Percentiles rank a stretch among this genome's conserved stretches.
These are phyloP conservation scores for Umbelopsis sp. DNA, from an alignment of 371 early-diverging fungal genomes.

Conservation along the genomic window DNA sequence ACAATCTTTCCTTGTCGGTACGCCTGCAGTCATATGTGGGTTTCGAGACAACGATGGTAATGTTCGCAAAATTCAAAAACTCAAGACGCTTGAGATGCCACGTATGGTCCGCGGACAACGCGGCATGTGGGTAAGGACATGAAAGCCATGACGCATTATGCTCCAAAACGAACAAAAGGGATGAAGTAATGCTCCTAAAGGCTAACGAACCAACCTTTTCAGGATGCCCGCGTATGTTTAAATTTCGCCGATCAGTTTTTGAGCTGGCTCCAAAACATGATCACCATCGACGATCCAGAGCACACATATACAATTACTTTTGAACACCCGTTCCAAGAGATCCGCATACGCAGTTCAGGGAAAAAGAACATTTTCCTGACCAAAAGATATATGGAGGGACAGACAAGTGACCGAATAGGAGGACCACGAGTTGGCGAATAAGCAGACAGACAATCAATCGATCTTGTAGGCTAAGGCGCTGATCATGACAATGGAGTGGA, in stretches of 20 bases:
- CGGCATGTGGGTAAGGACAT: conserved; percentile 62
- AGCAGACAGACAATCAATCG: background rate
- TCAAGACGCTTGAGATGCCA: conserved; percentile 84
- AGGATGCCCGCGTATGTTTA: conserved; percentile 55
- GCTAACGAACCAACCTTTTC: background rate
- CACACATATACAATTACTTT: conserved; percentile 46
- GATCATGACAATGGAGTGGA: too few species aligned
- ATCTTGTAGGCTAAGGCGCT: background rate
- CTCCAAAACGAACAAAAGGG: background rate
- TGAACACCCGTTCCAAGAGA: conserved; percentile 45
- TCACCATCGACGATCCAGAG: conserved; percentile 45
- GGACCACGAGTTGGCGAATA: conserved; percentile 34
- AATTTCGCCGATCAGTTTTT: conserved; percentile 53
- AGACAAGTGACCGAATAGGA: conserved; percentile 43
- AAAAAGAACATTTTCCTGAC: conserved; percentile 45
- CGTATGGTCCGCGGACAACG: conserved; percentile 66
- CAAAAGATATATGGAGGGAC: conserved; percentile 45
- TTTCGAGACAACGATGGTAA: conserved; percentile 81
- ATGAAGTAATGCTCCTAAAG: too few species aligned
- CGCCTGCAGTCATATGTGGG: conserved; percentile 82
- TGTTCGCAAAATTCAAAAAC: conserved; percentile 55
- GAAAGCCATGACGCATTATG: background rate
- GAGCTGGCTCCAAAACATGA: conserved; percentile 39
- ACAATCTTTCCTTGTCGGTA: conserved; percentile 90
- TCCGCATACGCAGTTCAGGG: conserved; percentile 33